Conservation (phyloP, 345 rosid species). For the Microthlaspi erraticum region DNA sequence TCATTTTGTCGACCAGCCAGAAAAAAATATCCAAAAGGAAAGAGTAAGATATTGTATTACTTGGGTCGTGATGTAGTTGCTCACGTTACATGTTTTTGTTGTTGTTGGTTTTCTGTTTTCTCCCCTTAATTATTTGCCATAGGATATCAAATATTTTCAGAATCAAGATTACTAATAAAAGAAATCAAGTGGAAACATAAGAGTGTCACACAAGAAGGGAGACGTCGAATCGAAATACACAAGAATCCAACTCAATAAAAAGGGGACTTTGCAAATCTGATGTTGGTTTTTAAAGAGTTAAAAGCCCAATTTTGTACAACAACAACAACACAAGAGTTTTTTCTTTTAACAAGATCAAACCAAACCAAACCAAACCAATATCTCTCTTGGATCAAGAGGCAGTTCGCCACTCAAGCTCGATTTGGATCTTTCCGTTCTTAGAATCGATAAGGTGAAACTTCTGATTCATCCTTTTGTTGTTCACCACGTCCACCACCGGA, state of each 20-base stretch:
- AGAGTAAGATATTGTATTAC: neutral
- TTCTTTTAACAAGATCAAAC: constrained; percentile 31
- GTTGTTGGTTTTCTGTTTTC: no score
- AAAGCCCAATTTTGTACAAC: constrained; percentile 44
- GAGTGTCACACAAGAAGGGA: neutral
- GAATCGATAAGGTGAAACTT: constrained; percentile 93
- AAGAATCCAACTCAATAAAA: neutral
- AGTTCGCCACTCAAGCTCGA: constrained; percentile 92
- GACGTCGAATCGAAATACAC: neutral
- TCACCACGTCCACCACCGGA: constrained; percentile 74
- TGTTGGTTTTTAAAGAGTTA: constrained; percentile 28
- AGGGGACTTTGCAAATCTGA: constrained; percentile 39
- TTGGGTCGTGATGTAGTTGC: constrained; percentile 4
- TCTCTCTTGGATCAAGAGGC: constrained; percentile 49
- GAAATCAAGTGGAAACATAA: no score
- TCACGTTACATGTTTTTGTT: neutral
- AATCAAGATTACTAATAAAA: no score
- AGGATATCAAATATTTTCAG: no score
- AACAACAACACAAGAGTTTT: constrained; percentile 26
- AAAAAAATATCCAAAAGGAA: neutral
- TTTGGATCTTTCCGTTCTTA: constrained; percentile 77
- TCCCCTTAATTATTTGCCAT: no score
- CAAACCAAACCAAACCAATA: constrained; percentile 17
- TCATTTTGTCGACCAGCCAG: neutral
- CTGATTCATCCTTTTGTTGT: constrained; percentile 86